Percentiles rank a stretch among this genome's conserved stretches.
Evolutionary conservation across 2,329 filamentous ascomycete genomes (phyloP).

Genomic region (Karstenula rhodostoma): DNA sequence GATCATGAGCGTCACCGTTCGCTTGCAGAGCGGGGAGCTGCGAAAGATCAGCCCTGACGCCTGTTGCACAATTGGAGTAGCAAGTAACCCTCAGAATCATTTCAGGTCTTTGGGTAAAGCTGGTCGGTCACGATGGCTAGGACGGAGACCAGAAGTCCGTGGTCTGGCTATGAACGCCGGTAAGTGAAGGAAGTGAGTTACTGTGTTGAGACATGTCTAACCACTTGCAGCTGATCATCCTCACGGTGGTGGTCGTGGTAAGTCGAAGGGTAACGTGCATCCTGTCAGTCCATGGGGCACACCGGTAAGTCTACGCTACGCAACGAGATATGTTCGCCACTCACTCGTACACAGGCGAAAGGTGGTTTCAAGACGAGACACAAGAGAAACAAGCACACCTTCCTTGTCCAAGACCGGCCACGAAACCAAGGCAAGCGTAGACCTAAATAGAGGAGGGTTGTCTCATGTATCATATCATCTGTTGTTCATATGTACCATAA

Average conservation of each 20-base stretch:
- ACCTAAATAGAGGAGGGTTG: slow-evolving; percentile 36
- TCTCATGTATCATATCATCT: slow-evolving; percentile 28
- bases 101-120: slow-evolving; percentile 94
- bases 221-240: slow-evolving; percentile 79
- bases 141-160: slow-evolving; percentile 92
- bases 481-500: slow-evolving; percentile 32
- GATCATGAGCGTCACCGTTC: slow-evolving; percentile 81
- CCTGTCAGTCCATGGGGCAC: slow-evolving; percentile 97
- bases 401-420: slow-evolving; percentile 81
- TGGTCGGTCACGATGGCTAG: slow-evolving; percentile 90
- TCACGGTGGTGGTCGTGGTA: slow-evolving; percentile 98
- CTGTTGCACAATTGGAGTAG: slow-evolving; percentile 91
- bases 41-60: slow-evolving; percentile 89
- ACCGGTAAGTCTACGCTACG: slow-evolving; percentile 73
- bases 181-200: slow-evolving; percentile 44
- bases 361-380: slow-evolving; percentile 90
- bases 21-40: slow-evolving; percentile 91
- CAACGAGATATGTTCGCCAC: slow-evolving; percentile 16
- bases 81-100: slow-evolving; percentile 92
- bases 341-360: slow-evolving; percentile 65
- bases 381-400: slow-evolving; percentile 90
- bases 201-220: slow-evolving; percentile 19
- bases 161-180: slow-evolving; percentile 98
- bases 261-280: slow-evolving; percentile 97
- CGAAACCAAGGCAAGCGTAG: slow-evolving; percentile 91